Evolutionary conservation across 2,329 filamentous ascomycete species (phyloP), one percentile per base, ranked within the genome.

Genomic region (Ophiostoma novo-ulmi): DNA sequence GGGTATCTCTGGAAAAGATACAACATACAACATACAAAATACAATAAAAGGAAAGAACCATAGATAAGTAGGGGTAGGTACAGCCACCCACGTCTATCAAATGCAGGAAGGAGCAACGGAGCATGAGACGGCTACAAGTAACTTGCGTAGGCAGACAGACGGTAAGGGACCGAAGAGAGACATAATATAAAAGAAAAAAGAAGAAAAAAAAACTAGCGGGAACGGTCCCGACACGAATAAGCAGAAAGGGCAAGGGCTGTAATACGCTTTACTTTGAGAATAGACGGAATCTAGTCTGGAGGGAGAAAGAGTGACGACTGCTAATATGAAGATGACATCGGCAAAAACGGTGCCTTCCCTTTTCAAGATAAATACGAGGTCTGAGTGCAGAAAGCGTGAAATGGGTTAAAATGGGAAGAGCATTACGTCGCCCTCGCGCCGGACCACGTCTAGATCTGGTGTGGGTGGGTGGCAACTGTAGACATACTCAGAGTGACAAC

Each of bases 281-380:
- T 39, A 6, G 41, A 44, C 14, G 41, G 44, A 48, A 48, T 48
- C 17, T 20, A 48, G 44, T 20, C 44, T 20, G 38, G 38, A 39
- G 38, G 38, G 41, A 13, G 44, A 48, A 48, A 5, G 44, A 48
- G 44, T 20, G 41, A 48, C 41, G 41, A 48, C 41, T 48, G 41
- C 41, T 48, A 20, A 48, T 48, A 48, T 20, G 20, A 5, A 48
- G 17, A n/a, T 26, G n/a, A 26, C 52, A 58, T 14, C 10, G 11
- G 52, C 52, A n/a, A 58, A 58, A 58, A 58, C 52, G 52, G 52
- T 65, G 41, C 31, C 69, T 70, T 70, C 44, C 69, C 64, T 31
- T 31, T 14, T 67, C n/a, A 14, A 14, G 65, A 48, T 22, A 20
- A 35, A 64, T 64, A 64, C 61, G 61, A 63, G 58, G 58, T 22